Evolutionary conservation across 495 filamentous ascomycete genomes (phyloP).

Genomic region (Cladorrhinum samala): DNA sequence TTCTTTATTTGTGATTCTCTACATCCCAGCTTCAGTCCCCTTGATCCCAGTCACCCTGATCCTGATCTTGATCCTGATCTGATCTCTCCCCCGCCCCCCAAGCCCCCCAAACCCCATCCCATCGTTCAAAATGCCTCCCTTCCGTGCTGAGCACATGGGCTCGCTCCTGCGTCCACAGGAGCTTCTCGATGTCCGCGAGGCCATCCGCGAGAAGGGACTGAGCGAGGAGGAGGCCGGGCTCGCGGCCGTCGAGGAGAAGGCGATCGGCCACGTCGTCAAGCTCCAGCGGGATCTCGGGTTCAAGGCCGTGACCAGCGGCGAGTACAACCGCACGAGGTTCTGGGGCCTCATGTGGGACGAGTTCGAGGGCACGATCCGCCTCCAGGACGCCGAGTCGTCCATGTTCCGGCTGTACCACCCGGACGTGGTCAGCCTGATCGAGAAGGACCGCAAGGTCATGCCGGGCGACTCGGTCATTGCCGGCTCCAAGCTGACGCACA

Average conservation of each 20-base stretch:
- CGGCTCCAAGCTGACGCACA: conserved; percentile 65
- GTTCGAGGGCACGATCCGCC: conserved; percentile 55
- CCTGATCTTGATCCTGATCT: too few relatives aligned
- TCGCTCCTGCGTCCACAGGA: conserved; percentile 69
- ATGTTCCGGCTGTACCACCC: conserved; percentile 73
- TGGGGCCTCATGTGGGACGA: conserved; percentile 71
- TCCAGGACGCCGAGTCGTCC: conserved; percentile 62
- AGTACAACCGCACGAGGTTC: conserved; percentile 62
- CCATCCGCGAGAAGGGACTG: conserved; percentile 53
- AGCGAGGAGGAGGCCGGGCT: conserved; percentile 47
- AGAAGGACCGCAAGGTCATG: conserved; percentile 55
- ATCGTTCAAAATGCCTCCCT: conserved; percentile 50
- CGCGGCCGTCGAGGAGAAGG: conserved; percentile 54
- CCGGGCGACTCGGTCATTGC: conserved; percentile 70
- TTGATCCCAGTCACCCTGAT: too few relatives aligned
- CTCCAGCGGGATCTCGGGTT: conserved; percentile 62
- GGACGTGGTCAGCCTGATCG: conserved; percentile 67
- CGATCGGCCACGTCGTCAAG: conserved; percentile 60
- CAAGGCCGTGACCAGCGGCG: conserved; percentile 65
- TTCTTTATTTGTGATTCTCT: background rate
- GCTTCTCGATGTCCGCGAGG: conserved; percentile 57
- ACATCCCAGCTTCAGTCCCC: too few relatives aligned
- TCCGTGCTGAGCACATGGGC: conserved; percentile 79
- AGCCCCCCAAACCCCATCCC: too few relatives aligned
- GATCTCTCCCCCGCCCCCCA: too few relatives aligned